Percentiles rank a stretch among this genome's conserved stretches.
Conservation (phyloP, 1,139 yeast species). For the Meyerozyma guilliermondii region DNA sequence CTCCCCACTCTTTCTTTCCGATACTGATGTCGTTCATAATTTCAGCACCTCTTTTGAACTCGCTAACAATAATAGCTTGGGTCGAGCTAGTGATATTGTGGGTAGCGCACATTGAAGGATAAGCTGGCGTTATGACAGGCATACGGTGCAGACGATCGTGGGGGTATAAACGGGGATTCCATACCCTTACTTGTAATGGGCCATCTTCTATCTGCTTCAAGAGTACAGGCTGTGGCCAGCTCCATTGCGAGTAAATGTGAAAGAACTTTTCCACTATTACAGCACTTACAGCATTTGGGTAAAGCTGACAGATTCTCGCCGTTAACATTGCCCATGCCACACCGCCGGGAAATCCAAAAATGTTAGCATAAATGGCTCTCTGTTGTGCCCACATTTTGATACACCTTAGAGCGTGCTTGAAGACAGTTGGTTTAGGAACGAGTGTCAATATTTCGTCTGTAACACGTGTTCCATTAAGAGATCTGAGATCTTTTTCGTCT, state of each 20-base stretch:
- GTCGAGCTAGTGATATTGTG: conserved; percentile 91
- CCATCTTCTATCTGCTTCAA: conserved; percentile 94
- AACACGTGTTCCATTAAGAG: conserved; percentile 93
- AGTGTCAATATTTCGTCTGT: conserved; percentile 86
- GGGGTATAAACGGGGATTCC: conserved; percentile 92
- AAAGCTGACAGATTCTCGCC: conserved; percentile 92
- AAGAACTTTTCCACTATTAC: conserved; percentile 86
- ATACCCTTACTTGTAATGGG: conserved; percentile 89
- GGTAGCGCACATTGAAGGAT: conserved; percentile 99
- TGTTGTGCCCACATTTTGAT: conserved; percentile 96
- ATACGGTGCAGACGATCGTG: conserved; percentile 85
- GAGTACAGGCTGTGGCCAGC: conserved; percentile 98
- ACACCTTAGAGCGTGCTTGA: conserved; percentile 87
- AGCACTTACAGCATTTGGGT: conserved; percentile 94
- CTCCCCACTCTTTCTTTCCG: conserved; percentile 69
- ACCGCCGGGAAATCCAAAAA: conserved; percentile 98
- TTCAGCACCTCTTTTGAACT: conserved; percentile 68
- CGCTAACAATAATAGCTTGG: conserved; percentile 70
- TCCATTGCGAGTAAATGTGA: conserved; percentile 82
- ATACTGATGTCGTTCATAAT: conserved; percentile 64
- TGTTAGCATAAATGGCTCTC: conserved; percentile 88
- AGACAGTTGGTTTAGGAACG: conserved; percentile 91
- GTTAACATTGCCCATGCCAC: conserved; percentile 99
- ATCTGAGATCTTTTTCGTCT: conserved; percentile 85
- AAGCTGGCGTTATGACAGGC: conserved; percentile 99